Conservation (phyloP, 2,329 filamentous ascomycete species). For the Pezizomycotina sp. region DNA sequence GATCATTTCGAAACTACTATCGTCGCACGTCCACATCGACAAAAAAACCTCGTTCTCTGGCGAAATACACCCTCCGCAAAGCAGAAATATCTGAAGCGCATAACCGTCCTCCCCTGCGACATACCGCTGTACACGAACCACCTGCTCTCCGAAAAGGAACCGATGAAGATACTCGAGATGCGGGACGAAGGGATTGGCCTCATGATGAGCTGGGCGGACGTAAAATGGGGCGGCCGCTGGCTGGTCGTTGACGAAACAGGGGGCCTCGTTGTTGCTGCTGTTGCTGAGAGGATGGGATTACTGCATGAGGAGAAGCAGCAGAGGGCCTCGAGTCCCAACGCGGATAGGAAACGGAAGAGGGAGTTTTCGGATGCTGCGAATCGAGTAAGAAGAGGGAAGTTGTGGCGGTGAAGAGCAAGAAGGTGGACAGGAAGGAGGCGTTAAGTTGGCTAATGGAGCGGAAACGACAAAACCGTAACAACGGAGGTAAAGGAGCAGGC, state of each 20-base stretch:
- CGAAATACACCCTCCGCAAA: conserved; percentile 92
- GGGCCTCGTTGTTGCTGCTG: conserved; percentile 61
- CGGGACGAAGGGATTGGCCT: conserved; percentile 69
- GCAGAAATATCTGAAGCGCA: conserved; percentile 83
- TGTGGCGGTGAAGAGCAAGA: too few species aligned
- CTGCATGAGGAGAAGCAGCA: conserved; percentile 49
- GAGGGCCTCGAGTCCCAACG: conserved; percentile 70
- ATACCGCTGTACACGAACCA: conserved; percentile 59
- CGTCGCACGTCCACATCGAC: conserved; percentile 74
- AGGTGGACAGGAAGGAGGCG: conserved; percentile 4
- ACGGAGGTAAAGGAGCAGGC: conserved; percentile 10
- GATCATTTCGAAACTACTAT: conserved; percentile 79
- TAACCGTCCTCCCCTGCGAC: conserved; percentile 71
- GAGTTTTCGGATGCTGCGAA: conserved; percentile 14
- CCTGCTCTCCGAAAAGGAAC: conserved; percentile 64
- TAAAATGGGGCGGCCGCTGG: conserved; percentile 63
- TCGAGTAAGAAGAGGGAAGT: neutral
- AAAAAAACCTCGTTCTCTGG: conserved; percentile 93
- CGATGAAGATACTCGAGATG: conserved; percentile 66
- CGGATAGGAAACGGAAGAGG: conserved; percentile 21
- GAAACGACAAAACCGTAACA: too few species aligned
- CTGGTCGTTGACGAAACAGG: conserved; percentile 76
- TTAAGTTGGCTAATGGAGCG: neutral
- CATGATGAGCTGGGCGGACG: conserved; percentile 75
- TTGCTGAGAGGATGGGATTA: conserved; percentile 80